Percentiles rank a stretch among this genome's conserved stretches.
Evolutionary conservation across 2,329 filamentous ascomycete genomes (phyloP).

Genomic region (Ophiosphaerella narmari): DNA sequence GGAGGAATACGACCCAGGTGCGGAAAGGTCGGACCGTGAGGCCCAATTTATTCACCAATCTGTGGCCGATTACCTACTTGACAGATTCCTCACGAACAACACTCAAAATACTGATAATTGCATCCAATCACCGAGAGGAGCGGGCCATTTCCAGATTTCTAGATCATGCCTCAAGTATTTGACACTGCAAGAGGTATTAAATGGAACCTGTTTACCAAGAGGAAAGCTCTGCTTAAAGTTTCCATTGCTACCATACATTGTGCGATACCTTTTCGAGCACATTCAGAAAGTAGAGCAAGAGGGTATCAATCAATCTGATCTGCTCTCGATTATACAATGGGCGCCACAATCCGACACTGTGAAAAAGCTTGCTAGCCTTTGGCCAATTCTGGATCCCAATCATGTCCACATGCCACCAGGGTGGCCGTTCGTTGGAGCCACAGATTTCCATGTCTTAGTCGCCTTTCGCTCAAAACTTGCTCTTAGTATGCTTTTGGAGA

Average conservation of each 20-base stretch:
- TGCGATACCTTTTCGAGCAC: conserved; percentile 12
- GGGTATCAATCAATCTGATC: conserved; percentile 10
- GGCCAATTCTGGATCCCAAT: conserved; percentile 9
- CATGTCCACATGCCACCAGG: conserved; percentile 8
- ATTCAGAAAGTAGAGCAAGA: conserved; percentile 12
- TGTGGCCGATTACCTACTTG: conserved; percentile 15
- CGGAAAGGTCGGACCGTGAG: conserved; percentile 14
- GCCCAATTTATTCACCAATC: conserved; percentile 22
- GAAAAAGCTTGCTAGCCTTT: conserved; percentile 8
- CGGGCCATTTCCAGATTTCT: conserved; percentile 19
- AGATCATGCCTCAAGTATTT: conserved; percentile 19
- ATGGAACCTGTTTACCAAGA: conserved; percentile 3
- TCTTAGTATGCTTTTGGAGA: conserved; percentile 1
- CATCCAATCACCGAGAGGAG: conserved; percentile 3
- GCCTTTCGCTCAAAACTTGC: conserved; percentile 12
- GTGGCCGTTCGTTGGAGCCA: conserved; percentile 13
- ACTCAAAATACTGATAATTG: neutral
- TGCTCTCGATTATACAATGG: conserved; percentile 12
- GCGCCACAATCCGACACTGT: conserved; percentile 4
- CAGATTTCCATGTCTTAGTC: conserved; percentile 12
- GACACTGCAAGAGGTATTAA: conserved; percentile 12
- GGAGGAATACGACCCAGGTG: conserved; percentile 15
- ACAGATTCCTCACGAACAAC: conserved; percentile 5
- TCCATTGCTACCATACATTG: conserved; percentile 13
- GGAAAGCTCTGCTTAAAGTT: conserved; percentile 11